Evolutionary conservation across 2,329 filamentous ascomycete species (phyloP), one percentile per base, ranked within the genome.

Genomic region (Fusarium piperis): DNA sequence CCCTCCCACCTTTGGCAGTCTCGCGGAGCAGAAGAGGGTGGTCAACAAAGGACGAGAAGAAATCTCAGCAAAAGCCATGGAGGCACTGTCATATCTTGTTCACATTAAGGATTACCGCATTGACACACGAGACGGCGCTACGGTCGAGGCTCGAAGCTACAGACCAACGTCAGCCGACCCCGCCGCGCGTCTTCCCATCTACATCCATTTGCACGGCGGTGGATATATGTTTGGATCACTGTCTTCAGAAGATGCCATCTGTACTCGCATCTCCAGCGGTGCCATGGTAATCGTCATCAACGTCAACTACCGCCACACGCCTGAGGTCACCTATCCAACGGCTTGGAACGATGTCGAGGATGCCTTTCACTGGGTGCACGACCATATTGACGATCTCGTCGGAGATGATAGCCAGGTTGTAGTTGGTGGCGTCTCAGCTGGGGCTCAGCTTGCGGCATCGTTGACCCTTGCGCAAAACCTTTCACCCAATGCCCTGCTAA

Each of bases 221-320:
- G 87, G 87, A 2, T 91, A 86, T 64, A 65, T 89, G 4, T 86
- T 87, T 28, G 89, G 89, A 1, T 86, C 84, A 0, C 72, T 90
- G 3, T 73, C 75, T 3, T 84, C 84, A 0, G 89, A 91, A 69
- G 87, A 90, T 62, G 84, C 84, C 0, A 80, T 78, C 10, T 90
- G 87, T 67, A 76, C 85, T 0, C 80, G 81, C 0, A 83, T 88
- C n/a, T 85, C 86, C 1, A 74, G 83, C 16, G 78, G 80, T 3
- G 74, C 81, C 0, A 76, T 76, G 3, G 80, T 85, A 3, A 74
- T 85, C 0, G 86, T 90, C 0, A 62, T 90, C 6, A 87, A 88
- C 62, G 79, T 89, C n/a, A 87, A 88, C 63, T 90, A 90, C 75
- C 85, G 89, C 2, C 88, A 90, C 76, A 88, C 87, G 0, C 88